Base-by-base conservation (phyloP, 2,329 filamentous ascomycete genomes). In the Conoideocrella luteorostrata region DNA sequence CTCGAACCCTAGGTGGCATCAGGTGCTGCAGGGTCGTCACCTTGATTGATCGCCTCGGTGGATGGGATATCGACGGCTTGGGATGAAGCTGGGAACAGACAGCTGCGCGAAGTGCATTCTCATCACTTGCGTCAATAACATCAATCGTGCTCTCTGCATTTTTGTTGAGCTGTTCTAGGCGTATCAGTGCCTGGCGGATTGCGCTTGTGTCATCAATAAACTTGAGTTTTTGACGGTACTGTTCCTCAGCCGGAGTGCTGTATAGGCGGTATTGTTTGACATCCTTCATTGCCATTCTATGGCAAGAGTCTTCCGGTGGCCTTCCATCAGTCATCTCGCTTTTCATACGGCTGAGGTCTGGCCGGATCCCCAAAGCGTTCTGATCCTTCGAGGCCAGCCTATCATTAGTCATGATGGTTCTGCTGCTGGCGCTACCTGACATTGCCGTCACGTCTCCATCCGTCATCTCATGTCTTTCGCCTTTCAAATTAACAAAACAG, bases 401-500 rank as follows among this genome's bases (percentile, higher is more conserved):
- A n/a, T n/a, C n/a, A n/a, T n/a, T n/a, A n/a, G n/a, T n/a, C 7
- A 26, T n/a, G 12, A 26, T 12, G 15, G 21, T n/a, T n/a, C n/a
- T n/a, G n/a, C n/a, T n/a, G n/a, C n/a, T n/a, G n/a, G n/a, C n/a
- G n/a, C n/a, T n/a, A n/a, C n/a, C n/a, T n/a, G n/a, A n/a, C n/a
- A n/a, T n/a, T n/a, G n/a, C n/a, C n/a, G n/a, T 30, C 38, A 30
- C 20, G 32, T 41, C 37, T 18, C 24, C 12, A 24, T 34, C 36
- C 13, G 38, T 36, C 32, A 36, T 45, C 22, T 45, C 43, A 23
- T 45, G 32, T 13, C n/a, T 23, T 15, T 38, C 43, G 7, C 43
- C 43, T 21, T 46, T 46, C 15, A 46, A 15, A 18, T 46, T 46
- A 5, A 26, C 44, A 21, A 42, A 46, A 28, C 44, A 46, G 23